A percentile compares a stretch with the other conserved stretches of the same genome.
Evolutionary conservation across 163 green algal genomes (phyloP).

Genomic region (Trebouxia gelatinosa): DNA sequence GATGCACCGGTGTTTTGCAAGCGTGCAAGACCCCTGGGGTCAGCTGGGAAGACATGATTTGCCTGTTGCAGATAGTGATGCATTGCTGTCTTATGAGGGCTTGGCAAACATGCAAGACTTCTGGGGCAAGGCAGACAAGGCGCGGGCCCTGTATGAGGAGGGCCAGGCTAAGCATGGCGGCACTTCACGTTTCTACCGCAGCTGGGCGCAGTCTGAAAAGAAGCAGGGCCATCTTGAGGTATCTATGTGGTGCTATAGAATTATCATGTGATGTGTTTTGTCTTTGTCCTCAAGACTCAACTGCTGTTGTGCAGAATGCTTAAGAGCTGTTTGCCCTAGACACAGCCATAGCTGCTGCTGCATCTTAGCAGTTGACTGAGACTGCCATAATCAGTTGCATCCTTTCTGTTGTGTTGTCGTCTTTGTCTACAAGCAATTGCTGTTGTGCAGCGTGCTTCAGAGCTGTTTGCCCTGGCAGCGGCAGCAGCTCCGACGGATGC

Average conservation of each 20-base stretch:
- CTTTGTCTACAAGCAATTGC: neutral
- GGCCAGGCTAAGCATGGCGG: constrained; percentile 12
- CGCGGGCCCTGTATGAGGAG: constrained; percentile 39
- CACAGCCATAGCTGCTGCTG: neutral
- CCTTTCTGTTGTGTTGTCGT: neutral
- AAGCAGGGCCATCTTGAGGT: constrained; percentile 45
- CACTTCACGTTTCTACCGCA: constrained; percentile 59
- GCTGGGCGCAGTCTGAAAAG: constrained; percentile 74
- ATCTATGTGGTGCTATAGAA: neutral
- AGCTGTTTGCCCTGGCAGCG: constrained; percentile 52
- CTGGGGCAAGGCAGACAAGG: constrained; percentile 39
- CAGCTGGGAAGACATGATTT: too few species aligned
- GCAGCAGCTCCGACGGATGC: constrained; percentile 53
- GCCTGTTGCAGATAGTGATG: constrained; percentile 36
- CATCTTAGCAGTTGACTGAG: neutral
- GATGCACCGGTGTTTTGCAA: too few species aligned
- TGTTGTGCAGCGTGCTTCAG: constrained; percentile 41
- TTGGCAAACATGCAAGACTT: constrained; percentile 65
- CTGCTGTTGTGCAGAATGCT: neutral
- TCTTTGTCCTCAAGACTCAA: neutral
- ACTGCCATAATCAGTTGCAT: neutral
- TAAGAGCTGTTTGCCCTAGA: neutral
- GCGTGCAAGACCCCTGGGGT: too few species aligned
- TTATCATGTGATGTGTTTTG: neutral
- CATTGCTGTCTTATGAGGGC: constrained; percentile 61